Evolutionary conservation across 106 monocot genomes (phyloP), one percentile per base, ranked within the genome.

Genomic region (Dendrobium catenatum): DNA sequence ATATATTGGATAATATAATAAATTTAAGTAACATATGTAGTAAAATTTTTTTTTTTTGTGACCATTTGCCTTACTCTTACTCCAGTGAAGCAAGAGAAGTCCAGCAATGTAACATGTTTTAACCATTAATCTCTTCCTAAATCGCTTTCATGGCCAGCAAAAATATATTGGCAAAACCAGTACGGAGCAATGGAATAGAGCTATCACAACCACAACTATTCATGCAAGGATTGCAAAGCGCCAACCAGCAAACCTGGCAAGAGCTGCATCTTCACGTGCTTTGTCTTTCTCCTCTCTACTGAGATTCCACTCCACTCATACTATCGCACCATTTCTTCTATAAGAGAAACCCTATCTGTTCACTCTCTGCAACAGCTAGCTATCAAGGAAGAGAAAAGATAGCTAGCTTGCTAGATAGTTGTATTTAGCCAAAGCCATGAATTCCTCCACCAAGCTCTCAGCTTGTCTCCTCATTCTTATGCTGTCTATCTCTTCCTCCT

Each of bases 221-320:
- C 64, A 66, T 24, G 24, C 24, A 66, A 24, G n/a, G 0, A 9
- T 27, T 37, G 72, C 72, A 72, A 72, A 33, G 33, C 72, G 29
- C 72, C 72, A 72, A 72, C 16, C 72, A 40, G 72, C 72, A 72
- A 72, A 72, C 33, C 72, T 72, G 72, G 33, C 72, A 72, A 72
- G 16, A 15, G 33, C 72, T 72, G 72, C 72, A 72, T 40, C 29
- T 37, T 72, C 72, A 74, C 74, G 74, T 75, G 74, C 74, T 44
- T 41, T 75, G 74, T 75, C 18, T 75, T 75, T 19, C 29, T 68
- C 68, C 7, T 16, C 33, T 15, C 33, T 16, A 33, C 72, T 72
- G 16, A 29, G 33, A 17, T 37, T 72, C 40, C n/a, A 66, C 64
- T 66, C 64, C 22, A 58, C 58, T n/a, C 68, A 68, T n/a, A 5